Percentiles rank a stretch among this genome's conserved stretches.
phyloP scores from a whole-genome alignment of 1,284 basidiomycete genomes.

The Lignosus rhinocerotis region DNA sequence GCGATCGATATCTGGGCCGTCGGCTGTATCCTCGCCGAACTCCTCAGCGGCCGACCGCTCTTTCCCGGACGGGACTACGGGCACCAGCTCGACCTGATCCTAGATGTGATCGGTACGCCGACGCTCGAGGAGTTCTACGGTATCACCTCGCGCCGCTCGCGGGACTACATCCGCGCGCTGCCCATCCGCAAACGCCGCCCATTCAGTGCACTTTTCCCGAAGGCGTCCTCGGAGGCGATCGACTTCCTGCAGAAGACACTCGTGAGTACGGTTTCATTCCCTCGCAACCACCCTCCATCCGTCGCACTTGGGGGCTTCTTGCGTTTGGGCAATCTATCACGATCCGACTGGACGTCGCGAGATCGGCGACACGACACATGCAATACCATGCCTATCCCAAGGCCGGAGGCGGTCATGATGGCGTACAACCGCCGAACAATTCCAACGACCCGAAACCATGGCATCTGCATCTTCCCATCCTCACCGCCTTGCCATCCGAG shows the following conservation, averaged over 20 bases:
- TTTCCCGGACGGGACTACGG: conserved; percentile 91
- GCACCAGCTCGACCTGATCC: conserved; percentile 83
- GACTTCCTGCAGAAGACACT: conserved; percentile 85
- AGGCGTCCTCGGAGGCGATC: conserved; percentile 72
- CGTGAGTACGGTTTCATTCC: conserved; percentile 44
- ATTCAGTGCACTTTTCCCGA: conserved; percentile 67
- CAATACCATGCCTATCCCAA: too few species aligned
- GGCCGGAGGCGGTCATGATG: too few species aligned
- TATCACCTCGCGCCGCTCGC: conserved; percentile 80
- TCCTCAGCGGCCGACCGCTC: conserved; percentile 76
- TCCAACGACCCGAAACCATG: too few species aligned
- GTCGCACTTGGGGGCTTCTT: too few species aligned
- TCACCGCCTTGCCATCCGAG: neutral
- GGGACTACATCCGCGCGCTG: conserved; percentile 81
- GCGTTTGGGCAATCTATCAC: too few species aligned
- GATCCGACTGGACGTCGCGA: too few species aligned
- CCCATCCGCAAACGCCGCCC: conserved; percentile 68
- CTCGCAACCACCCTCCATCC: too few species aligned
- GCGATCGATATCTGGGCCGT: conserved; percentile 87
- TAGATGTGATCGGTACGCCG: conserved; percentile 88
- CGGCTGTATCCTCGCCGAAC: conserved; percentile 88
- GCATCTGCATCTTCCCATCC: neutral
- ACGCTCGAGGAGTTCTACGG: conserved; percentile 86
- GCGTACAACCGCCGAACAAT: too few species aligned
- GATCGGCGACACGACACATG: too few species aligned